Base-by-base conservation (phyloP, 352 stramenopile species). In the Thraustochytrium sp. region DNA sequence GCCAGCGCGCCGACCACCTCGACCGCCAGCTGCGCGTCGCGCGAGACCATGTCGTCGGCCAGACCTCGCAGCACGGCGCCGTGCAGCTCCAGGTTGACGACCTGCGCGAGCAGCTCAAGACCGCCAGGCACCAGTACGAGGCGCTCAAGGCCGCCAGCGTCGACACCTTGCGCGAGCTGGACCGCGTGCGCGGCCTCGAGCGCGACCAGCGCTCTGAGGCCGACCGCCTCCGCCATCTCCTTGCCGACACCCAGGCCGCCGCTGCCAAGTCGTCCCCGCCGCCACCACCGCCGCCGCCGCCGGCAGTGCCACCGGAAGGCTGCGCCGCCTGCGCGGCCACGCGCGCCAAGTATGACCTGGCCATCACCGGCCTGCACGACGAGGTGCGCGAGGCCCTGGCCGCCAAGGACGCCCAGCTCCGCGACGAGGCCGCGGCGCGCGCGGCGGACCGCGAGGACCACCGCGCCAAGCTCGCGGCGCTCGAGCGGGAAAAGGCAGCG, bases 71-170 rank as follows among this genome's bases (percentile, higher is more conserved):
- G 48, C 68, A 80, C 13, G 44, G 48, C 26, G 68, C 31, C n/a
- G 21, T 51, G 31, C 53, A 61, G 11, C 31, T 80, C 29, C 48
- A 80, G 21, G 37, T 64, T 3, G 68, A 80, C 42, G 68, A 80
- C 21, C 37, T 64, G 18, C 42, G 44, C 13, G 46, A 65, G 8
- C 68, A 64, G 51, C 68, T 63, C 0, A 42, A 61, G 31, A 38
- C 51, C 5, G n/a, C 40, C 21, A 9, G 40, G 34, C 68, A 80
- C 42, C 68, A 51, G 26, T 80, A 80, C 13, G 68, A 80, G 37
- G 68, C 68, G 23, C 68, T 80, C 21, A 80, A 80, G 53, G 63
- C 48, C 13, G 53, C 68, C 42, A 80, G 68, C 68, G 68, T 80
- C 42, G 68, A 80, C 1, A 51, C 68, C 18, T 26, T 80, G 8